phyloP scores from a whole-genome alignment of 257 asterid species.

The Nicotiana paniculata region DNA sequence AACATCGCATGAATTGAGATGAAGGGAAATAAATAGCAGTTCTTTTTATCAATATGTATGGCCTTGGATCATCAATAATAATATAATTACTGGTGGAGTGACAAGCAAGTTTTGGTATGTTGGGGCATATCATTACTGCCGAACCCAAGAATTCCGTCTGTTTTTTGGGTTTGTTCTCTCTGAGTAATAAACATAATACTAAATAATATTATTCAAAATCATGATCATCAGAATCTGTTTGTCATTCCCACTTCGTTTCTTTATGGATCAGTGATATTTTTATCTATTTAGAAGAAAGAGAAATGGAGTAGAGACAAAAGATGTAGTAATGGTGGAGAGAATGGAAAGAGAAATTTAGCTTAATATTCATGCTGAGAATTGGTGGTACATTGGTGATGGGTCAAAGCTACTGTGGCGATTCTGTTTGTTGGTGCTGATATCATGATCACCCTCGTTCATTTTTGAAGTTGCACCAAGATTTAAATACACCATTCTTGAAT shows the following conservation, averaged over 20 bases:
- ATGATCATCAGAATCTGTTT: background rate
- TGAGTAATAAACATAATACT: background rate
- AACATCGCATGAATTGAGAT: too few relatives aligned
- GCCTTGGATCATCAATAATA: too few relatives aligned
- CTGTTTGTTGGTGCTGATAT: conserved; percentile 31
- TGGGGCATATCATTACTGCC: too few relatives aligned
- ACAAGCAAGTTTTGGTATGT: too few relatives aligned
- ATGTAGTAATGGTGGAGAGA: background rate
- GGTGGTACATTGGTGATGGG: conserved; percentile 32
- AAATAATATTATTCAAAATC: background rate
- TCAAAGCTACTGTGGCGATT: conserved; percentile 8
- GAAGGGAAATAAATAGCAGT: too few relatives aligned
- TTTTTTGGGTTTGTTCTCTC: too few relatives aligned
- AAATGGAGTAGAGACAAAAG: background rate
- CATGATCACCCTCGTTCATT: conserved; percentile 37
- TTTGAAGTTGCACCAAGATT: conserved; percentile 43
- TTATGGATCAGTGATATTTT: background rate
- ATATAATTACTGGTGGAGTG: too few relatives aligned
- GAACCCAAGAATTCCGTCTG: too few relatives aligned
- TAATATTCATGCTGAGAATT: conserved; percentile 32
- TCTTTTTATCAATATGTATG: too few relatives aligned
- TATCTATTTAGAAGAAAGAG: background rate
- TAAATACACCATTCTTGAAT: conserved; percentile 71
- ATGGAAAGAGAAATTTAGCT: background rate
- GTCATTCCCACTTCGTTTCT: background rate